A percentile compares a stretch with the other conserved stretches of the same genome.
These are phyloP conservation scores for Cutaneotrichosporon sp. DNA, from an alignment of 1,284 basidiomycete species.

Conservation along the genomic window DNA sequence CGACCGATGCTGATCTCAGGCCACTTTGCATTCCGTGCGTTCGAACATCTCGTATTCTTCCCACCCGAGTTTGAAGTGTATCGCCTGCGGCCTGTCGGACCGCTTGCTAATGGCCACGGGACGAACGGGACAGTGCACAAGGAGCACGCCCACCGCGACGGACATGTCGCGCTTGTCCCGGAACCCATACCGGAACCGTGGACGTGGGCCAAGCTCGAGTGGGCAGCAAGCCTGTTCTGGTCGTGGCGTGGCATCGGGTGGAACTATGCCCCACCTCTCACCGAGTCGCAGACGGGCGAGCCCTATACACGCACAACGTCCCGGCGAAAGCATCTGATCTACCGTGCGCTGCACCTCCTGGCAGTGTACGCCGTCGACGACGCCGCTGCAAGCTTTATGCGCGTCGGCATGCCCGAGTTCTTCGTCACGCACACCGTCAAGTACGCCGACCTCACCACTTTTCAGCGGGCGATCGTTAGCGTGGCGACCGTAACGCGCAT, in stretches of 20 bases:
- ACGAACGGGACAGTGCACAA: too few relatives aligned
- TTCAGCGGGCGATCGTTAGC: slow-evolving; percentile 24
- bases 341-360: slow-evolving; percentile 10
- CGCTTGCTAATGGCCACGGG: neutral
- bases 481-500: slow-evolving; percentile 26
- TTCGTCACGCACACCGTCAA: slow-evolving; percentile 25
- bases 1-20: slow-evolving; percentile 8
- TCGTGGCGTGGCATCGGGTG: slow-evolving; percentile 41
- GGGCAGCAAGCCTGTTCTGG: slow-evolving; percentile 32
- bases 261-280: slow-evolving; percentile 33
- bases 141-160: too few relatives aligned
- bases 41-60: slow-evolving; percentile 34
- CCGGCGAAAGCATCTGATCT: slow-evolving; percentile 19
- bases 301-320: slow-evolving; percentile 30
- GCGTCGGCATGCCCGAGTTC: slow-evolving; percentile 18
- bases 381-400: slow-evolving; percentile 25
- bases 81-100: slow-evolving; percentile 18
- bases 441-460: slow-evolving; percentile 21
- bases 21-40: slow-evolving; percentile 19
- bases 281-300: slow-evolving; percentile 15
- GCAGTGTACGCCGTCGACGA: slow-evolving; percentile 20
- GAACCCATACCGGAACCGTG: slow-evolving; percentile 35
- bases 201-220: slow-evolving; percentile 36
- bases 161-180: slow-evolving; percentile 7
- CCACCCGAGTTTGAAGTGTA: slow-evolving; percentile 34